Percentiles rank a stretch among this genome's conserved stretches.
Conservation (phyloP, 2,329 filamentous ascomycete species). For the Lasiodiplodia theobromae region DNA sequence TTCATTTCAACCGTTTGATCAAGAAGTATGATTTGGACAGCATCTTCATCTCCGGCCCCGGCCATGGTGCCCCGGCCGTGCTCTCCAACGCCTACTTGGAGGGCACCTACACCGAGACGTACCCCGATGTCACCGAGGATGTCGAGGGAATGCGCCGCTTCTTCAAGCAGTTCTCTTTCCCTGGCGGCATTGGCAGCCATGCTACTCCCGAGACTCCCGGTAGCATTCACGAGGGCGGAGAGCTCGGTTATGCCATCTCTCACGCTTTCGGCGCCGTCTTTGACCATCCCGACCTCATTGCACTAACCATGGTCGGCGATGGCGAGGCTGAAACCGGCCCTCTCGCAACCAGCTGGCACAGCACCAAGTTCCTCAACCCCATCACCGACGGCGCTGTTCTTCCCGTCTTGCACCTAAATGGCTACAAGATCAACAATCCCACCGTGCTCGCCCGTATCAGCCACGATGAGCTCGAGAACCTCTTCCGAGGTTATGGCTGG, state of each 20-base stretch:
- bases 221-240: slow-evolving; percentile 79
- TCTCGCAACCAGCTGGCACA: slow-evolving; percentile 80
- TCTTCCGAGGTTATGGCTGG: slow-evolving; percentile 80
- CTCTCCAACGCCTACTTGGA: slow-evolving; percentile 80
- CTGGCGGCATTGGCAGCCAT: slow-evolving; percentile 78
- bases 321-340: slow-evolving; percentile 84
- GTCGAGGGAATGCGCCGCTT: slow-evolving; percentile 74
- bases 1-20: slow-evolving; percentile 83
- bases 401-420: slow-evolving; percentile 79
- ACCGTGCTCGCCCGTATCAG: slow-evolving; percentile 72
- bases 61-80: slow-evolving; percentile 78
- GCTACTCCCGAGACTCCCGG: slow-evolving; percentile 81
- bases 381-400: slow-evolving; percentile 79
- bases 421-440: slow-evolving; percentile 86
- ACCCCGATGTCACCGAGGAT: slow-evolving; percentile 75
- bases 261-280: slow-evolving; percentile 81
- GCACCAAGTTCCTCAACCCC: slow-evolving; percentile 82
- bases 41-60: slow-evolving; percentile 77
- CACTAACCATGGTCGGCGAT: slow-evolving; percentile 79
- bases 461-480: slow-evolving; percentile 72
- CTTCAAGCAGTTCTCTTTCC: slow-evolving; percentile 86
- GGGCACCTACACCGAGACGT: slow-evolving; percentile 78
- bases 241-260: slow-evolving; percentile 81
- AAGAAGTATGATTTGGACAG: slow-evolving; percentile 79
- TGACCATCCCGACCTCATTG: slow-evolving; percentile 76